Conservation (phyloP, 331 rosid species). For the Dryas integrifolia region DNA sequence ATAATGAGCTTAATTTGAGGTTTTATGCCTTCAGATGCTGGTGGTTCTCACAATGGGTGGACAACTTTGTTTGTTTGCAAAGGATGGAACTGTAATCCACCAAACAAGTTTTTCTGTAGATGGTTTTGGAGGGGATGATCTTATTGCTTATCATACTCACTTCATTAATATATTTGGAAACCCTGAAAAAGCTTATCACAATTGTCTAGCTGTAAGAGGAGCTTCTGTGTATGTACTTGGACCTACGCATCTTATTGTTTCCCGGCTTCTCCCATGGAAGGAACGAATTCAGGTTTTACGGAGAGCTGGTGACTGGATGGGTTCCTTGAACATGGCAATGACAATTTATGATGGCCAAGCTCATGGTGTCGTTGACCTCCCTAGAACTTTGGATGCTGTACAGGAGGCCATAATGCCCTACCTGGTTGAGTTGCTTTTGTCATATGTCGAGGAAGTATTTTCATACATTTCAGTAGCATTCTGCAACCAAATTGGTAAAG, state of each 20-base stretch:
- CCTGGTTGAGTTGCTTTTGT: slow-evolving; percentile 80
- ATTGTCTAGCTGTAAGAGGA: slow-evolving; percentile 78
- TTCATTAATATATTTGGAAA: slow-evolving; percentile 73
- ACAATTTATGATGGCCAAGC: slow-evolving; percentile 92
- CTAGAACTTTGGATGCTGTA: slow-evolving; percentile 83
- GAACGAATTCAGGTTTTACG: slow-evolving; percentile 80
- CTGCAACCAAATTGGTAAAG: slow-evolving; percentile 77
- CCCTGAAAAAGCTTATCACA: slow-evolving; percentile 94
- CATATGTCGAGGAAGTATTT: slow-evolving; percentile 95
- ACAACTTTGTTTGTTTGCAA: slow-evolving; percentile 73
- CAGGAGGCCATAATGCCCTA: slow-evolving; percentile 90
- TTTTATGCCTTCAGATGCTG: slow-evolving; percentile 70
- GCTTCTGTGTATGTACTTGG: slow-evolving; percentile 90
- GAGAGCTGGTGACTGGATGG: slow-evolving; percentile 98
- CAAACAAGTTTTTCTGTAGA: slow-evolving; percentile 76
- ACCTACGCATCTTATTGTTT: slow-evolving; percentile 66
- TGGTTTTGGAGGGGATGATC: slow-evolving; percentile 72
- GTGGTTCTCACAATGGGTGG: slow-evolving; percentile 75
- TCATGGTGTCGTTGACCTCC: slow-evolving; percentile 93
- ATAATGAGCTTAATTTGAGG: slow-evolving; percentile 18
- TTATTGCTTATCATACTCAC: slow-evolving; percentile 78
- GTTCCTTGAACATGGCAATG: slow-evolving; percentile 93
- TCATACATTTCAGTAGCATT: slow-evolving; percentile 92
- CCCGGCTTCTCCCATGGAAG: slow-evolving; percentile 97
- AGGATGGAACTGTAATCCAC: slow-evolving; percentile 90